Conservation (phyloP, 2,329 filamentous ascomycete species). For the Fusarium mexicanum region DNA sequence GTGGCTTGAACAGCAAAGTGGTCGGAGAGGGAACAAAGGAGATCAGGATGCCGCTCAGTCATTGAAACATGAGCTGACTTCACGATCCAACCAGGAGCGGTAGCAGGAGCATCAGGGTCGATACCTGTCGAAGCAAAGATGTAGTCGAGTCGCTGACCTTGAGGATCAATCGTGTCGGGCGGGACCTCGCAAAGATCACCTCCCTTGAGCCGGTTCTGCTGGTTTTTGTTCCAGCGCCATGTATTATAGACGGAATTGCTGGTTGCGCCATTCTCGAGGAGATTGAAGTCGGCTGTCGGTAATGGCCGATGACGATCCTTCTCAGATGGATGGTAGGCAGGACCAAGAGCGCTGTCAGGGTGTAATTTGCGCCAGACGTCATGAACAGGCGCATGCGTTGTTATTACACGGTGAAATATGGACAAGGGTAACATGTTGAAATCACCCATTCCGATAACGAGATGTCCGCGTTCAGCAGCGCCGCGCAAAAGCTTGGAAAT, state of each 20-base stretch:
- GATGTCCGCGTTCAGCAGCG: slow-evolving; percentile 80
- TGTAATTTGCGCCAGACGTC: slow-evolving; percentile 89
- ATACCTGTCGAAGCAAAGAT: slow-evolving; percentile 78
- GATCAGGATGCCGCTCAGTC: slow-evolving; percentile 79
- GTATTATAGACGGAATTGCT: slow-evolving; percentile 90
- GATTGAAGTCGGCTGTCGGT: slow-evolving; percentile 81
- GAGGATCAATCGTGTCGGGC: slow-evolving; percentile 73
- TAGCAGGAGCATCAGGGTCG: slow-evolving; percentile 45
- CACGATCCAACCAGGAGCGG: slow-evolving; percentile 70
- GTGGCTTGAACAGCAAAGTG: slow-evolving; percentile 93
- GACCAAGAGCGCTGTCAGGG: slow-evolving; percentile 83
- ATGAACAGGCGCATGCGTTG: slow-evolving; percentile 77
- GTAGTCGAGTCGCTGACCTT: slow-evolving; percentile 92
- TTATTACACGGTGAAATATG: slow-evolving; percentile 84
- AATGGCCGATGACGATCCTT: slow-evolving; percentile 71
- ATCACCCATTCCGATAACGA: slow-evolving; percentile 88
- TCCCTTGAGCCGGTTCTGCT: slow-evolving; percentile 73
- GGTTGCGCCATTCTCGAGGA: slow-evolving; percentile 83
- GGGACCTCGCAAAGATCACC: slow-evolving; percentile 67
- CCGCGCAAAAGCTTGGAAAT: slow-evolving; percentile 88
- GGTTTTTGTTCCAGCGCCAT: slow-evolving; percentile 84
- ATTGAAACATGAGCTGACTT: slow-evolving; percentile 78
- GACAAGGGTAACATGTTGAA: slow-evolving; percentile 97
- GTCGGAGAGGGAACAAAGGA: slow-evolving; percentile 89
- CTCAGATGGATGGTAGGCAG: slow-evolving; percentile 74